Base-by-base conservation (phyloP, 108 stramenopile genomes). In the Nannochloropsis granulata region DNA sequence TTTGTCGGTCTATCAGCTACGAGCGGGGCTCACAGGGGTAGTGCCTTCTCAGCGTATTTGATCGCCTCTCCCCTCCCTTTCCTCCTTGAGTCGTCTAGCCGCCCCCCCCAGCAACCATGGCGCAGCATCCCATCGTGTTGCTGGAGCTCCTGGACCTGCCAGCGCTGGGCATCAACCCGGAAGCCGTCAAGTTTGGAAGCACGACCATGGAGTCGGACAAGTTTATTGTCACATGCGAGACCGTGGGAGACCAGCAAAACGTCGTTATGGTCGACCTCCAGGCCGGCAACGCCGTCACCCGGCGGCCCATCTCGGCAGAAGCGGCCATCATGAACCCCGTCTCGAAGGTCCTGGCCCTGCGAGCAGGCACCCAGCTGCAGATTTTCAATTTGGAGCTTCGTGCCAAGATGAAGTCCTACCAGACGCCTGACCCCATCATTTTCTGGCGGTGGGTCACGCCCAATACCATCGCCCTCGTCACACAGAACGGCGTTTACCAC, bases 271-370 rank as follows among this genome's bases (percentile, higher is more conserved):
- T 97, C 45, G 96, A 98, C 90, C 91, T 98, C 79, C 91, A 93
- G 81, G 95, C 96, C 42, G 91, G 92, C 43, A 95, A 94, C 42
- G 91, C 94, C 71, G 96, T 97, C 34, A 95, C 94, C 78, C 93
- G 96, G 24, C 94, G 96, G 82, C 95, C 96, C 21, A 99, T 99
- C 83, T 93, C 95, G 80, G 97, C 98, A 12, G 97, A 98, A 82
- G 97, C 98, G 13, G 96, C 97, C 84, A 93, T 99, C 79, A 99
- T 99, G 98, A 97, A 97, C 92, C 98, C 98, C 13, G 81, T 85
- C 43, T 86, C 89, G 43, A 93, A 93, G 82, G 94, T 99, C 85
- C 86, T 98, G 19, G 98, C 98, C 44, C 93, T 99, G 46, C 93
- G 98, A 86, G 93, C 92, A 34, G 94, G 93, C 43, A 94, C 92